A percentile compares a stretch with the other conserved stretches of the same genome.
Evolutionary conservation across 306 rosid genomes (phyloP).

Genomic region (Benincasa hispida): DNA sequence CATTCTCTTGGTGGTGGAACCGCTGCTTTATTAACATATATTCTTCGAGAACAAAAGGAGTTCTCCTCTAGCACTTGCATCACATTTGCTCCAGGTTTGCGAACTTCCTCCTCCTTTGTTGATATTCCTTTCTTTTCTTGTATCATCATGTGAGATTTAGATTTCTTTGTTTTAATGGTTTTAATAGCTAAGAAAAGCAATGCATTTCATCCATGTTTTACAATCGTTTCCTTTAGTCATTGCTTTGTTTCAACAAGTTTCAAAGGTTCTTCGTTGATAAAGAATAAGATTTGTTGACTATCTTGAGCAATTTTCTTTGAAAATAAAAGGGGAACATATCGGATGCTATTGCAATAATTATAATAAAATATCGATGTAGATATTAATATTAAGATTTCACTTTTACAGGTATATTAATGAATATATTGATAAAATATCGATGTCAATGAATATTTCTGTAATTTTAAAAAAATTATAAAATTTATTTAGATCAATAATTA

Average conservation of each 20-base stretch:
- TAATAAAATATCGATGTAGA: too few species aligned
- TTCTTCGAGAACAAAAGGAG: conserved; percentile 82
- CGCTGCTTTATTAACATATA: conserved; percentile 81
- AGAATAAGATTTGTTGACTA: neutral
- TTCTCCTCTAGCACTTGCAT: conserved; percentile 61
- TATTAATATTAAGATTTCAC: too few species aligned
- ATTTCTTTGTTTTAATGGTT: neutral
- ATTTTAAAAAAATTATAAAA: too few species aligned
- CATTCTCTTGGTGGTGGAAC: conserved; percentile 99
- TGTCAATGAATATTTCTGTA: too few species aligned
- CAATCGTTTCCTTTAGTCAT: neutral
- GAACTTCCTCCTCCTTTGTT: neutral
- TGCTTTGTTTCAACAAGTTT: too few species aligned
- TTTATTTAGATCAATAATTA: too few species aligned
- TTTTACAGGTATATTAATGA: too few species aligned
- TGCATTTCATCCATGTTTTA: neutral
- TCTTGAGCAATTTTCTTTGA: neutral
- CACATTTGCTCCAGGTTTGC: conserved; percentile 88
- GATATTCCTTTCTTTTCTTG: neutral
- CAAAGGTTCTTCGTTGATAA: too few species aligned
- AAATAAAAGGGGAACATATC: neutral
- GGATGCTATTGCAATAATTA: too few species aligned
- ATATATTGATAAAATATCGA: too few species aligned
- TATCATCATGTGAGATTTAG: too few species aligned
- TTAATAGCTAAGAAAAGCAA: neutral